These are phyloP conservation scores for Musa acuminata DNA, from an alignment of 176 grass and related monocot genomes.

Conservation along the genomic window DNA sequence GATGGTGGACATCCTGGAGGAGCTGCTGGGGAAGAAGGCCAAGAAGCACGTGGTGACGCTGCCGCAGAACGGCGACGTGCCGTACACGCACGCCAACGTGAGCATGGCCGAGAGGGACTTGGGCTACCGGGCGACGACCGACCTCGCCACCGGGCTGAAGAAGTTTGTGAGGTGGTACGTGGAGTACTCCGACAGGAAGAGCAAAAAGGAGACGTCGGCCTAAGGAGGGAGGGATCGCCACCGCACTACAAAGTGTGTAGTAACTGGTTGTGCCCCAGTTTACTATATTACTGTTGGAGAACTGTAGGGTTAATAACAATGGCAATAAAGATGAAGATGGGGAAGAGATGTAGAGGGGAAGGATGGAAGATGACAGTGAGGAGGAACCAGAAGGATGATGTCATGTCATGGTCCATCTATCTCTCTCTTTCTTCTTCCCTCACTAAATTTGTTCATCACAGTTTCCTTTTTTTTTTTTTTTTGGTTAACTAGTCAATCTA, in stretches of 20 bases:
- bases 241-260: background rate
- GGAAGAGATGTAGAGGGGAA: too few relatives aligned
- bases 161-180: constrained; percentile 81
- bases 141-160: constrained; percentile 57
- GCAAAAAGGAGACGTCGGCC: background rate
- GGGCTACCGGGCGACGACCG: constrained; percentile 67
- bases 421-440: too few relatives aligned
- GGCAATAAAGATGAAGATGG: too few relatives aligned
- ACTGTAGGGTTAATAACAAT: too few relatives aligned
- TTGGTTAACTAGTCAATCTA: too few relatives aligned
- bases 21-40: constrained; percentile 70
- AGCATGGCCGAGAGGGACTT: constrained; percentile 66
- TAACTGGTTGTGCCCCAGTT: too few relatives aligned
- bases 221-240: background rate
- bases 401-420: too few relatives aligned
- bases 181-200: constrained; percentile 40
- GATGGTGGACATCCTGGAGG: constrained; percentile 78
- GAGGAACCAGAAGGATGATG: too few relatives aligned
- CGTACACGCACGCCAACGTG: constrained; percentile 86
- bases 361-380: too few relatives aligned
- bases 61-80: constrained; percentile 88
- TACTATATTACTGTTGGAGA: too few relatives aligned
- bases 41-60: constrained; percentile 71
- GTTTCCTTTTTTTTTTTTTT: too few relatives aligned
- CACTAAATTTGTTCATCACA: too few relatives aligned